Evolutionary conservation across 768 basidiomycete species (phyloP).

Genomic region (Suillus clintonianus): DNA sequence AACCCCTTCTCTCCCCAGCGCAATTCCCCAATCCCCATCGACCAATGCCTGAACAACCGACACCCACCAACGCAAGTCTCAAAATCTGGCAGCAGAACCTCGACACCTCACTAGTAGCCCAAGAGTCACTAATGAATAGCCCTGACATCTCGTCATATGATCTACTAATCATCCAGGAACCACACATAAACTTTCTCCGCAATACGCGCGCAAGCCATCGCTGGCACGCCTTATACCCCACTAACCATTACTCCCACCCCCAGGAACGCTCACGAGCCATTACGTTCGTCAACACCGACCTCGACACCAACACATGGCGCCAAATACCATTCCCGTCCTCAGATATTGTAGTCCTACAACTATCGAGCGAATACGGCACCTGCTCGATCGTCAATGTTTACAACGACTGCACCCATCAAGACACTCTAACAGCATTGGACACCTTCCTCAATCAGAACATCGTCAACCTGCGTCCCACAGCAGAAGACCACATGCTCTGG

Average conservation of each 20-base stretch:
- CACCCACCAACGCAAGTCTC: constrained; percentile 16
- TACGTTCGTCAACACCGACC: constrained; percentile 5
- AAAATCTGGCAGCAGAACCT: constrained; percentile 8
- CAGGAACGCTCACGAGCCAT: neutral
- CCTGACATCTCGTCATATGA: constrained; percentile 16
- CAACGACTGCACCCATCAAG: constrained; percentile 30
- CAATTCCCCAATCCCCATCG: too few relatives aligned
- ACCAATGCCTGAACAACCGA: constrained; percentile 17
- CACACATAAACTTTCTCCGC: constrained; percentile 26
- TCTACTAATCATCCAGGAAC: constrained; percentile 40
- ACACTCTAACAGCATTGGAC: constrained; percentile 15
- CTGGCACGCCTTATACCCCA: constrained; percentile 25
- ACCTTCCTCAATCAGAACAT: constrained; percentile 4
- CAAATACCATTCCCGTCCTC: constrained; percentile 12
- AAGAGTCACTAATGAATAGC: neutral
- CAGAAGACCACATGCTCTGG: constrained; percentile 24
- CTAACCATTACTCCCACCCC: constrained; percentile 6
- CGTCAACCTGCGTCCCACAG: neutral
- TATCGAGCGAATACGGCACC: constrained; percentile 12
- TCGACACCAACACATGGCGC: constrained; percentile 3
- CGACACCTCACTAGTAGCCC: neutral
- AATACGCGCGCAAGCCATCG: constrained; percentile 12
- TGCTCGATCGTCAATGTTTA: constrained; percentile 41
- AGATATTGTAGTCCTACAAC: constrained; percentile 31
- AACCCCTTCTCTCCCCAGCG: too few relatives aligned